Evolutionary conservation across 2,329 filamentous ascomycete species (phyloP), one percentile per base, ranked within the genome.

Genomic region (Malbranchea cinnamomea): DNA sequence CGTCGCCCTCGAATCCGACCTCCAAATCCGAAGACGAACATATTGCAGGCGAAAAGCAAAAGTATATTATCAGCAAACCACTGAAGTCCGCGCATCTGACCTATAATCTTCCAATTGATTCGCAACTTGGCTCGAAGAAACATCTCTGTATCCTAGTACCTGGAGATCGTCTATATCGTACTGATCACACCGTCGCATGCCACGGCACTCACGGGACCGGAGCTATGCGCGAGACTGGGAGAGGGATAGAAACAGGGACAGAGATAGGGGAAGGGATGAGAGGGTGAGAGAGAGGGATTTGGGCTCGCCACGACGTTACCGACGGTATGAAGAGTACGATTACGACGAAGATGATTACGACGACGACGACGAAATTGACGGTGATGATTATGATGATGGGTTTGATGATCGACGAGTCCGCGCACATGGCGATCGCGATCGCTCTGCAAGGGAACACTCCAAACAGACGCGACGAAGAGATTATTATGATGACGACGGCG

Each of bases 371-470:
- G 25, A 8, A 20, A 33, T n/a, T 12, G 37, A 41, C 10, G 35
- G 39, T 7, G 37, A 43, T 5, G 44, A 42, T 19, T 41, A 38
- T 14, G 36, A 46, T 22, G 34, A 37, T 20, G 31, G 31, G n/a
- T 25, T 32, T 16, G 29, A 35, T 27, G 38, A 42, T 24, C 38
- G 42, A 17, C 37, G 44, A 28, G 45, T 46, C 14, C 37, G 38
- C 19, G 17, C 20, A 25, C 22, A 12, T 4, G n/a, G 14, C 13
- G 21, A 14, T 26, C 26, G 11, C 15, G n/a, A 12, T 21, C 32
- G 27, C 14, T 30, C 15, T 13, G 28, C 41, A 37, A 14, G 40
- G 40, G 27, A 39, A 36, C 14, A 38, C 34, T 15, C 34, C 16
- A 26, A 27, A 27, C 14, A 31, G 28, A 14, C 30, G 32, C 7